Percentiles rank a stretch among this genome's conserved stretches.
phyloP scores from a whole-genome alignment of 2,329 filamentous ascomycete species.

The Exophiala viscosa region DNA sequence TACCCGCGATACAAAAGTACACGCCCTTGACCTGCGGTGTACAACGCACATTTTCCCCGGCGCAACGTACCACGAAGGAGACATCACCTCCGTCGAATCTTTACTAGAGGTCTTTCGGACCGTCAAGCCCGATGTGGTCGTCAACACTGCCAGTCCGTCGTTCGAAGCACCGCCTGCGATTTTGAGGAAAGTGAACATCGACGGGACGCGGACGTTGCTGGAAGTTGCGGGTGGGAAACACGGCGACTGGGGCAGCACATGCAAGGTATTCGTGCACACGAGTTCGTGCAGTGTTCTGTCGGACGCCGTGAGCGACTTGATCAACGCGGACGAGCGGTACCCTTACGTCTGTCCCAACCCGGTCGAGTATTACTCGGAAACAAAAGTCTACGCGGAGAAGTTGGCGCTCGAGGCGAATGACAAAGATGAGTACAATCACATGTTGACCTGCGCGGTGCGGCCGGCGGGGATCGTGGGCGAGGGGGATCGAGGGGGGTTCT shows the following conservation, averaged over 20 bases:
- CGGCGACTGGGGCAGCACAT: constrained; percentile 56
- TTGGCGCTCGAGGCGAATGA: constrained; percentile 70
- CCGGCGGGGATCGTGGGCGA: constrained; percentile 89
- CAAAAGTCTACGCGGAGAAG: constrained; percentile 80
- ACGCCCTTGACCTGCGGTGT: constrained; percentile 70
- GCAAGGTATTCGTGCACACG: constrained; percentile 81
- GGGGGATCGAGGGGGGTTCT: constrained; percentile 68
- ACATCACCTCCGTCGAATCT: constrained; percentile 66
- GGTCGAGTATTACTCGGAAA: constrained; percentile 81
- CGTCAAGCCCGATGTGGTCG: constrained; percentile 73
- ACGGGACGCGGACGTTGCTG: constrained; percentile 71
- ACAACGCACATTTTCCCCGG: constrained; percentile 62
- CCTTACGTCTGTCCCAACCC: constrained; percentile 68
- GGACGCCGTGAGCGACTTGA: constrained; percentile 73
- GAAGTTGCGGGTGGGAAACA: constrained; percentile 66
- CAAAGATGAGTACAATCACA: constrained; percentile 52
- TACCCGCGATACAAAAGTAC: constrained; percentile 51
- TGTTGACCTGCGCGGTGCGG: constrained; percentile 77
- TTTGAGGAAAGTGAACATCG: constrained; percentile 80
- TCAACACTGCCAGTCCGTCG: constrained; percentile 80
- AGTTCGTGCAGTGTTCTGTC: constrained; percentile 83
- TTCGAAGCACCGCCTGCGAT: constrained; percentile 54
- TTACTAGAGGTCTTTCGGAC: constrained; percentile 62
- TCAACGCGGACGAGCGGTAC: constrained; percentile 81
- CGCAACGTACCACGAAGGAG: constrained; percentile 68